A percentile compares a stretch with the other conserved stretches of the same genome.
Evolutionary conservation across 1,284 basidiomycete species (phyloP).

Genomic region (Singerocomus inundabilis): DNA sequence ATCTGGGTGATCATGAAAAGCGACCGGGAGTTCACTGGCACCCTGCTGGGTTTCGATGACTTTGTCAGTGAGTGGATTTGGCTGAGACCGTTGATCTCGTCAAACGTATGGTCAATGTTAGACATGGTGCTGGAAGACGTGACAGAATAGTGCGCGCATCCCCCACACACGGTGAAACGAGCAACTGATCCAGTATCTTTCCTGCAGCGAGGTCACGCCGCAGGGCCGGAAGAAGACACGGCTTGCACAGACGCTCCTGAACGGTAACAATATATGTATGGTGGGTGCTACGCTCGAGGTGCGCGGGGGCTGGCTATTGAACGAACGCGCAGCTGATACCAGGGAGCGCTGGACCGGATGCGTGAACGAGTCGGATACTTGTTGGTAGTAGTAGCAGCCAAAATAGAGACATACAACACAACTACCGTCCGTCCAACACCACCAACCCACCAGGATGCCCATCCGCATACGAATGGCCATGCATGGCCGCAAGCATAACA

Average conservation of each 20-base stretch:
- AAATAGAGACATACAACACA: slow-evolving; percentile 29
- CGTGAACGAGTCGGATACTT: no score
- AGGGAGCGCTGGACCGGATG: slow-evolving; percentile 72
- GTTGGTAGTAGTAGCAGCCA: no score
- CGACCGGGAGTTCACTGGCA: slow-evolving; percentile 96
- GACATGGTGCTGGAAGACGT: slow-evolving; percentile 99
- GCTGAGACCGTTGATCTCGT: not conserved
- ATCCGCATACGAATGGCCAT: slow-evolving; percentile 85
- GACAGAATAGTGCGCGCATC: slow-evolving; percentile 81
- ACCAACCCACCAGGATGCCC: slow-evolving; percentile 54
- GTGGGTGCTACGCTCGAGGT: slow-evolving; percentile 43
- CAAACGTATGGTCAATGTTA: slow-evolving; percentile 33
- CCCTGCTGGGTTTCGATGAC: slow-evolving; percentile 94
- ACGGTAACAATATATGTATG: slow-evolving; percentile 99
- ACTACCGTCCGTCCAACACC: not conserved
- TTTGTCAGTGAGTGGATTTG: slow-evolving; percentile 88
- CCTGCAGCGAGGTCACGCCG: slow-evolving; percentile 76
- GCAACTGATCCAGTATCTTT: slow-evolving; percentile 16
- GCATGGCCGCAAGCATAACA: slow-evolving; percentile 78
- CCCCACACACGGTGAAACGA: not conserved
- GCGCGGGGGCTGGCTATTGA: not conserved
- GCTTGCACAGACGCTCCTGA: slow-evolving; percentile 88
- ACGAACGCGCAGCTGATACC: slow-evolving; percentile 60
- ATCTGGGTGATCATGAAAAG: slow-evolving; percentile 98
- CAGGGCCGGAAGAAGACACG: slow-evolving; percentile 82